A percentile compares a stretch with the other conserved stretches of the same genome.
phyloP scores from a whole-genome alignment of 805 yeast genomes.

The Danielia oregonensis region DNA sequence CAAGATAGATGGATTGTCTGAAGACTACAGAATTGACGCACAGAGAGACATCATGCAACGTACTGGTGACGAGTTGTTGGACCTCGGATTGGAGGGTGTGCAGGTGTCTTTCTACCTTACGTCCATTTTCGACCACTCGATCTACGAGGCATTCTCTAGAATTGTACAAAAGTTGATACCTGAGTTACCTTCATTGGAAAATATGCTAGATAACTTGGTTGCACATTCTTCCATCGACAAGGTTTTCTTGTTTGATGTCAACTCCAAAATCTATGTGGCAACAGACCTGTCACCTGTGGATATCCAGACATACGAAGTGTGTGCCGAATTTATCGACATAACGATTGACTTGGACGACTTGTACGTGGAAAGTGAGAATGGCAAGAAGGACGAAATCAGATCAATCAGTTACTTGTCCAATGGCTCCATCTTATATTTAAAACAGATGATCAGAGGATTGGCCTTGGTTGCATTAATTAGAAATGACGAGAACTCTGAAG shows the following conservation, averaged over 20 bases:
- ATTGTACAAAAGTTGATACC: slow-evolving; percentile 89
- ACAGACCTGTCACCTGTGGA: slow-evolving; percentile 96
- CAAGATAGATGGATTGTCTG: slow-evolving; percentile 92
- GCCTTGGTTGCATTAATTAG: slow-evolving; percentile 87
- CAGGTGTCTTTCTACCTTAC: slow-evolving; percentile 89
- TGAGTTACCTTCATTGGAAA: slow-evolving; percentile 84
- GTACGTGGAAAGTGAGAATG: slow-evolving; percentile 33
- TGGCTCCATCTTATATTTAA: slow-evolving; percentile 78
- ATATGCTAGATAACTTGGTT: slow-evolving; percentile 81
- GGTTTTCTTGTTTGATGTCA: slow-evolving; percentile 86
- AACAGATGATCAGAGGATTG: slow-evolving; percentile 89
- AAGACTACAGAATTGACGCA: slow-evolving; percentile 90
- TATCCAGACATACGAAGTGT: slow-evolving; percentile 91
- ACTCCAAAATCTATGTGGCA: slow-evolving; percentile 90
- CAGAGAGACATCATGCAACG: slow-evolving; percentile 96
- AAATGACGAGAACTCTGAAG: slow-evolving; percentile 43
- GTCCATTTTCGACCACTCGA: slow-evolving; percentile 91
- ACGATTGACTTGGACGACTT: slow-evolving; percentile 82
- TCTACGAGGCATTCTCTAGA: slow-evolving; percentile 91
- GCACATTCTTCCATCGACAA: slow-evolving; percentile 90
- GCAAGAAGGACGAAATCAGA: slow-evolving; percentile 40
- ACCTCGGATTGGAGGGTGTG: slow-evolving; percentile 86
- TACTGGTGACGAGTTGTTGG: slow-evolving; percentile 87
- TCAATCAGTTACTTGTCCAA: slow-evolving; percentile 76
- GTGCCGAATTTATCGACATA: slow-evolving; percentile 95